Base-by-base conservation (phyloP, 768 basidiomycete species). In the Tylopilus rubrobrunneus region DNA sequence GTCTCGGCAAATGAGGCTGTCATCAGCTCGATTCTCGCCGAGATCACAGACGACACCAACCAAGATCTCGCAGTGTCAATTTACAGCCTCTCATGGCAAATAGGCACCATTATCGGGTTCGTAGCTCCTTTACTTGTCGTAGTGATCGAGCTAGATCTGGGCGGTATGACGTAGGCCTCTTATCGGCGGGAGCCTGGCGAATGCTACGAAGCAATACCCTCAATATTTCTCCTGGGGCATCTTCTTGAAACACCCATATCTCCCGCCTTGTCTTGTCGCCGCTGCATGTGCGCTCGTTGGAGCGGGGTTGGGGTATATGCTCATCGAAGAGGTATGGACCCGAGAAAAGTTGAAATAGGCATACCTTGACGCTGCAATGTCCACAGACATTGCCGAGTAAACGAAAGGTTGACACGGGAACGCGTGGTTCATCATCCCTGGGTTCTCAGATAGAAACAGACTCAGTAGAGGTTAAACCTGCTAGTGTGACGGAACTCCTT, bases 1-100 rank as follows among this genome's bases (percentile, higher is more conserved):
- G 76, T 81, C 55, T 78, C 80, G 8, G 85, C 82, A 40, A 87
- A 81, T 55, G 67, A 80, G 36, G 82, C 83, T 7, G 84, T 85
- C 7, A 74, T 85, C 27, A 79, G 83, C 52, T 79, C 80, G 2
- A 75, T 82, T 21, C 71, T 87, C 0, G 78, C 79, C 2, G 85
- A 87, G 64, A 71, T 87, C 25, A 83, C 84, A 5, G 82, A 87
- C 61, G 63, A 77, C 11, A 79, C 79, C 14, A 85, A 87, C 55
- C 81, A 83, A 67, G 76, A 79, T 8, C 58, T 76, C 29, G 82
- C 81, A 10, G 83, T 82, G 59, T 78, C 84, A 2, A 69, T 85
- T 12, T 84, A 81, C 57, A 78, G 77, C 12, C 67, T 85, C 12
- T 74, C 76, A 41, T 84, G 80, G 81, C 78, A 81, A 15, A 49